phyloP scores from a whole-genome alignment of 306 rosid genomes.

The Vicia sativa region DNA sequence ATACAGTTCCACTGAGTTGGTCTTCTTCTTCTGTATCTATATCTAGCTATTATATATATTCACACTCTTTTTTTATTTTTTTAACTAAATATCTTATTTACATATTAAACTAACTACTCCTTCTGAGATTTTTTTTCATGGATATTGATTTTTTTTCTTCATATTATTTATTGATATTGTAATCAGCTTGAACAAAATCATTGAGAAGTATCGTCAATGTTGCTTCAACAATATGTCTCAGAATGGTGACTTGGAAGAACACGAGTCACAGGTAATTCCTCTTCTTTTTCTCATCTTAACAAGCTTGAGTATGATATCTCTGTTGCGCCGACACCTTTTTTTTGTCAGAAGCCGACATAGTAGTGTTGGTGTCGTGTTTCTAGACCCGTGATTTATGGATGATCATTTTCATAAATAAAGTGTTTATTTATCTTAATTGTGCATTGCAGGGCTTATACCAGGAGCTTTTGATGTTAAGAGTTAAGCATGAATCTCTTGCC shows the following conservation, averaged over 20 bases:
- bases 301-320: not conserved
- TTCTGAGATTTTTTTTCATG: no score
- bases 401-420: not conserved
- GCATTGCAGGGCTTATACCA: slow-evolving; percentile 47
- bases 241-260: slow-evolving; percentile 36
- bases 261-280: slow-evolving; percentile 58
- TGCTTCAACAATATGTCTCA: slow-evolving; percentile 47
- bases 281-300: not conserved
- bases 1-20: slow-evolving; percentile 63
- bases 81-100: no score
- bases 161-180: not conserved
- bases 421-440: not conserved
- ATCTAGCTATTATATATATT: no score
- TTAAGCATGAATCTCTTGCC: slow-evolving; percentile 67
- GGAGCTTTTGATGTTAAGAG: slow-evolving; percentile 56
- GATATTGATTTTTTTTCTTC: no score
- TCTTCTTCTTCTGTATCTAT: not conserved
- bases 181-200: slow-evolving; percentile 56
- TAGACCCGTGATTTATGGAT: not conserved
- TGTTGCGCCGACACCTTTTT: no score
- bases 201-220: slow-evolving; percentile 65
- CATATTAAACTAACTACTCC: no score
- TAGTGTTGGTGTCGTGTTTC: no score
- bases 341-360: no score
- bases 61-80: not conserved